Base-by-base conservation (phyloP, 2,329 filamentous ascomycete genomes). In the Sporothrix brunneoviolacea region DNA sequence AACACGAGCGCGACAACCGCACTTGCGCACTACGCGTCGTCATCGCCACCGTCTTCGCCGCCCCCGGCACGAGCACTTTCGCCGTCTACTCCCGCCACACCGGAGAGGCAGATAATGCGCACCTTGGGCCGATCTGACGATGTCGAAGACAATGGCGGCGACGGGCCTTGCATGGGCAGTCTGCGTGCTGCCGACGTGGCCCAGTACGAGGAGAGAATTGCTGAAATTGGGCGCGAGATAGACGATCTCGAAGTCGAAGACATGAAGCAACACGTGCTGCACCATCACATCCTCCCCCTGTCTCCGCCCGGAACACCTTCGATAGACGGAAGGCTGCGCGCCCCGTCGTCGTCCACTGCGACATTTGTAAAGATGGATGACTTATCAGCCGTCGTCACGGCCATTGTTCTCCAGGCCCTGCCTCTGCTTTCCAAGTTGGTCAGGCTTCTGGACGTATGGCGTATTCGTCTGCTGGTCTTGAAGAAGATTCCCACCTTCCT, bases 341-440 rank as follows among this genome's bases (percentile, higher is more conserved):
- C 65, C 60, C 67, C 63, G 62, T 71, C 62, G 58, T 70, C 58
- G 4, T 70, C 61, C 64, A 68, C 69, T 27, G 7, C 22, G 1
- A 70, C 72, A 37, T 87, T 87, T 65, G 79, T 78, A 55, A 83
- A 79, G 54, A 80, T 97, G 73, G 90, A 93, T 59, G 93, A 97
- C 65, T 82, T 95, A 60, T 91, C 89, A 8, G 88, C 91, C 21
- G 77, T 97, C 41, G 79, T 97, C 51, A 96, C 93, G 1, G 88
- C 91, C 24, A 95, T 91, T 30, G 86, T 95, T 16, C 70, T 98
- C n/a, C 88, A 93, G 62, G 82, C 89, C 4, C 74, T 98, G 18
- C 93, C 93, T 1, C 84, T 86, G 53, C 70, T 96, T 37, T 85
- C 88, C 9, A 83, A 78, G 49, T 68, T 98, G 19, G 82, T 81